Percentiles rank a stretch among this genome's conserved stretches.
Evolutionary conservation across 2,329 filamentous ascomycete genomes (phyloP).

Genomic region (Talaromyces sp.): DNA sequence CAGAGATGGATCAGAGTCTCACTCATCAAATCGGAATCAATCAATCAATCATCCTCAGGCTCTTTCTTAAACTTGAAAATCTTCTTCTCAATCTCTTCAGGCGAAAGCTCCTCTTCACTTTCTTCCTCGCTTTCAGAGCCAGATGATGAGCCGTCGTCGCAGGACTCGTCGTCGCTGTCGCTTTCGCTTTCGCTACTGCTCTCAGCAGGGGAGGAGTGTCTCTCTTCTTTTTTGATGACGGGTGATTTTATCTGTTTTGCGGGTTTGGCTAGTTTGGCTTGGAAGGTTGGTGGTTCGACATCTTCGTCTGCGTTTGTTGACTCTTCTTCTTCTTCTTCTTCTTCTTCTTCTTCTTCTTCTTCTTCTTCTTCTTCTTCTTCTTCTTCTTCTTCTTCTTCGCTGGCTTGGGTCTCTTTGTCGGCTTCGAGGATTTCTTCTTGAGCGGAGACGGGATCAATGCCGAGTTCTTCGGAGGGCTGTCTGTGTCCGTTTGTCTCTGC

Average conservation of each 20-base stretch:
- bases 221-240: neutral
- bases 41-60: conserved; percentile 4
- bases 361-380: neutral
- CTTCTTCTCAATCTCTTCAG: neutral
- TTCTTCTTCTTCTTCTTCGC: neutral
- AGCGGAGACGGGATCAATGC: neutral
- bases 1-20: neutral
- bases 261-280: neutral
- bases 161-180: neutral
- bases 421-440: neutral
- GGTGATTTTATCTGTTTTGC: neutral
- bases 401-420: neutral
- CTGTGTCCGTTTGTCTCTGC: conserved; percentile 1
- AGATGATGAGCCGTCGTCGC: neutral
- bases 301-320: neutral
- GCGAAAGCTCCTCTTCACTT: neutral
- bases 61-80: conserved; percentile 11
- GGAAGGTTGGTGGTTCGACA: neutral
- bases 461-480: conserved; percentile 2
- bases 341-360: neutral
- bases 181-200: conserved; percentile 6
- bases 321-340: neutral
- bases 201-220: conserved; percentile 13
- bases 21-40: neutral
- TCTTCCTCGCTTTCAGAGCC: neutral